Percentiles rank a stretch among this genome's conserved stretches.
These are phyloP conservation scores for Bacterosira constricta DNA, from an alignment of 108 stramenopile species.

Conservation along the genomic window DNA sequence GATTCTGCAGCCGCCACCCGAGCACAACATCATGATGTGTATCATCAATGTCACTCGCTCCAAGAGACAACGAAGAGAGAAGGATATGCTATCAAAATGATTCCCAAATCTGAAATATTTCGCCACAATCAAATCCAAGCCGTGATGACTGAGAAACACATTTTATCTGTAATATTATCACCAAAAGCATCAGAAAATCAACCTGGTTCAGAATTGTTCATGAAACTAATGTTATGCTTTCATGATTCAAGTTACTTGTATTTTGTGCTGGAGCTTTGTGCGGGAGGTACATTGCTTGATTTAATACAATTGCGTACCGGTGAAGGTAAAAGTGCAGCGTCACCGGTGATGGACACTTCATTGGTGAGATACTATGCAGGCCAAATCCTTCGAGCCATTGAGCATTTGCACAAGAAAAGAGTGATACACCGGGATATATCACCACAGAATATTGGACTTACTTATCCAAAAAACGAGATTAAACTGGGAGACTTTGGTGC, in stretches of 20 bases:
- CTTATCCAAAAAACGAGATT: constrained; percentile 28
- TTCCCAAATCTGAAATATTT: constrained; percentile 32
- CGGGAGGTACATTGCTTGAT: constrained; percentile 47
- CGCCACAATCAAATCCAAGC: constrained; percentile 26
- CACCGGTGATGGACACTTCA: constrained; percentile 16
- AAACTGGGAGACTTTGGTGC: constrained; percentile 48
- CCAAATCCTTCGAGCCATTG: constrained; percentile 35
- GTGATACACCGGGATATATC: constrained; percentile 50
- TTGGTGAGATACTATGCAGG: constrained; percentile 40
- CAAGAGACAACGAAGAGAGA: background rate
- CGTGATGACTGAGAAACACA: constrained; percentile 27
- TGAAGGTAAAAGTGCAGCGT: background rate
- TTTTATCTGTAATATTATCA: constrained; percentile 18
- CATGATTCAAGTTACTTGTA: constrained; percentile 36
- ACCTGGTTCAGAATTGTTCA: constrained; percentile 7
- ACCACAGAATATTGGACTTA: constrained; percentile 39
- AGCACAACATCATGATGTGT: background rate
- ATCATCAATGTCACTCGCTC: background rate
- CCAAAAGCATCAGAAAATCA: background rate
- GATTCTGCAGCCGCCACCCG: background rate
- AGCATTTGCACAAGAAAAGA: constrained; percentile 34
- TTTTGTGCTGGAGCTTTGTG: constrained; percentile 45
- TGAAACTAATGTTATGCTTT: constrained; percentile 38
- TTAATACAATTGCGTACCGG: constrained; percentile 11
- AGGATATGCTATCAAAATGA: constrained; percentile 43